Conservation (phyloP, 2,329 filamentous ascomycete species). For the Ascochyta lentis region DNA sequence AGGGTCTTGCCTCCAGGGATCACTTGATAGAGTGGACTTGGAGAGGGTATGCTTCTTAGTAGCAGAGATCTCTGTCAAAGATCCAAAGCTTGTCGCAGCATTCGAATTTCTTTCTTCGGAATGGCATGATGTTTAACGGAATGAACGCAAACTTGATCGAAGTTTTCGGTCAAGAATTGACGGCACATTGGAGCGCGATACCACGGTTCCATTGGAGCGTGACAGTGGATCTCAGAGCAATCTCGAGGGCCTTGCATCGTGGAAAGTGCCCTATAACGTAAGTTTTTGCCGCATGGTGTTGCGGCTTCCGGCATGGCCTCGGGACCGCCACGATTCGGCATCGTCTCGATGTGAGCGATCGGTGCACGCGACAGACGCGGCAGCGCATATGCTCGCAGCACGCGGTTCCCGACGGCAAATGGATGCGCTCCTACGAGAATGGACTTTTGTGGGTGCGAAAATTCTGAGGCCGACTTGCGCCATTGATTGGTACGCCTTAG, state of each 20-base stretch:
- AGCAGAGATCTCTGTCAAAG: background rate
- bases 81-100: background rate
- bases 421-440: background rate
- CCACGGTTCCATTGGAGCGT: slow-evolving; percentile 2
- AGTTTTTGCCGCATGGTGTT: background rate
- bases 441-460: slow-evolving; percentile 6
- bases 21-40: background rate
- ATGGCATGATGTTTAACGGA: background rate
- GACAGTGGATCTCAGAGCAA: background rate
- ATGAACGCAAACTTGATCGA: background rate
- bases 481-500: background rate
- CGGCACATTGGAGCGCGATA: background rate
- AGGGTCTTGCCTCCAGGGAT: background rate
- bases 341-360: background rate
- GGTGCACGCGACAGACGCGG: background rate
- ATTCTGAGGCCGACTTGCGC: slow-evolving; percentile 2
- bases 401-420: slow-evolving; percentile 5
- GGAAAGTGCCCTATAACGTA: slow-evolving; percentile 2
- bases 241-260: slow-evolving; percentile 1
- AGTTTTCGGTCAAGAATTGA: background rate
- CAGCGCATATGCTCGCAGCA: background rate
- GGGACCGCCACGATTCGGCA: background rate
- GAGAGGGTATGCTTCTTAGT: background rate
- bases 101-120: background rate
- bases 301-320: background rate